phyloP scores from a whole-genome alignment of 345 rosid species.

The Crucihimalaya himalaica region DNA sequence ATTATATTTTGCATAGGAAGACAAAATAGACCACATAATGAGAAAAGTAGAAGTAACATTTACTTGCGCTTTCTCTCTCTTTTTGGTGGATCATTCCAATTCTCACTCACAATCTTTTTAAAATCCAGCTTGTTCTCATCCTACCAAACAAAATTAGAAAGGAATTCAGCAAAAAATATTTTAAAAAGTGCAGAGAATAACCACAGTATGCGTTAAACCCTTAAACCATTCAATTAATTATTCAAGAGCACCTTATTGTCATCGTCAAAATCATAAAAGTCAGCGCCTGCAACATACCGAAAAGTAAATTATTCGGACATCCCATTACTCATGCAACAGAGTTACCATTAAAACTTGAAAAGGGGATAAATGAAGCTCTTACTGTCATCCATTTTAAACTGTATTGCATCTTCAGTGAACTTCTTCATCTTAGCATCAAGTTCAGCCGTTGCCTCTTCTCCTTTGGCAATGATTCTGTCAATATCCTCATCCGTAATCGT shows the following conservation, averaged over 20 bases:
- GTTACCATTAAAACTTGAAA: background rate
- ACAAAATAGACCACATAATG: slow-evolving; percentile 2
- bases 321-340: slow-evolving; percentile 2
- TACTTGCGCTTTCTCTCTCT: slow-evolving; percentile 98
- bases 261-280: slow-evolving; percentile 85
- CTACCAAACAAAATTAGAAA: slow-evolving; percentile 44
- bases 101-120: slow-evolving; percentile 84
- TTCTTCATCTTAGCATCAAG: slow-evolving; percentile 99
- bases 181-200: background rate
- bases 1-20: slow-evolving; percentile 12
- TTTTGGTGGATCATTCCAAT: slow-evolving; percentile 93
- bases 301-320: slow-evolving; percentile 9
- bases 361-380: slow-evolving; percentile 32
- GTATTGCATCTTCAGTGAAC: slow-evolving; percentile 95
- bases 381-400: slow-evolving; percentile 94
- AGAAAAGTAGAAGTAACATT: slow-evolving; percentile 4
- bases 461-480: slow-evolving; percentile 97
- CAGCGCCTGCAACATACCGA: slow-evolving; percentile 63
- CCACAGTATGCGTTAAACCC: background rate
- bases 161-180: background rate
- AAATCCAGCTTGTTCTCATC: slow-evolving; percentile 84
- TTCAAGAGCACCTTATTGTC: slow-evolving; percentile 61
- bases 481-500: slow-evolving; percentile 96
- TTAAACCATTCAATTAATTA: background rate
- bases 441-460: slow-evolving; percentile 95